Conservation (phyloP, 495 filamentous ascomycete species). For the Tuber melanosporum region DNA sequence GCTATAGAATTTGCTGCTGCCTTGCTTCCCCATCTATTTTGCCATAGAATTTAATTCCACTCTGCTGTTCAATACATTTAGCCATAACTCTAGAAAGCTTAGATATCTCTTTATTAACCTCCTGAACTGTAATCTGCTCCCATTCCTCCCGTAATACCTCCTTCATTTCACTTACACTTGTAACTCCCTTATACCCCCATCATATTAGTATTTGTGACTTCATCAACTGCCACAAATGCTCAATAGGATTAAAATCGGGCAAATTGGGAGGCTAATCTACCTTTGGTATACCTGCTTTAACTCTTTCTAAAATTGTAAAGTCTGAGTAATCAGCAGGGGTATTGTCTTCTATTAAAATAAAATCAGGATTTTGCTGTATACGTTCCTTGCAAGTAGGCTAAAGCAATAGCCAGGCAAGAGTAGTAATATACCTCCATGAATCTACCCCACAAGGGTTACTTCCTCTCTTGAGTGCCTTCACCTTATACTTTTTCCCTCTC, state of each 20-base stretch:
- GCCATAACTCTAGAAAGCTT: conserved; percentile 21
- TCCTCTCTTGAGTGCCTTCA: neutral
- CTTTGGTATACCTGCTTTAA: conserved; percentile 13
- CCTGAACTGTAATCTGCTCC: conserved; percentile 13
- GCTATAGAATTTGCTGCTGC: too few relatives aligned
- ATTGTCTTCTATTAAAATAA: conserved; percentile 13
- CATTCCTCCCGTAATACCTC: conserved; percentile 3
- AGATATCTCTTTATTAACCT: conserved; percentile 24
- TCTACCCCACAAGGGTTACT: neutral
- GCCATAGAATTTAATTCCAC: neutral
- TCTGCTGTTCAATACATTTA: conserved; percentile 1
- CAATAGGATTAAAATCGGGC: conserved; percentile 15
- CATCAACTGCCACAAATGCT: conserved; percentile 8
- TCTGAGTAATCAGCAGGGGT: conserved; percentile 8
- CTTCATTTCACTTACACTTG: conserved; percentile 14
- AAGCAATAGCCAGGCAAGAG: neutral
- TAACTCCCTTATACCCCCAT: conserved; percentile 9
- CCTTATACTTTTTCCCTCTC: conserved; percentile 7
- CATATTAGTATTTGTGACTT: conserved; percentile 1
- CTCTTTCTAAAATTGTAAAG: conserved; percentile 14
- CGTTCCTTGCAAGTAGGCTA: conserved; percentile 6
- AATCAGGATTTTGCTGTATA: conserved; percentile 4
- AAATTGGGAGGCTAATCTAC: conserved; percentile 10
- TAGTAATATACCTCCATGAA: conserved; percentile 10
- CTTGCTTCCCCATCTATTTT: neutral